These are phyloP conservation scores for Globisporangium cederbergense DNA, from an alignment of 352 stramenopile genomes.

Conservation along the genomic window DNA sequence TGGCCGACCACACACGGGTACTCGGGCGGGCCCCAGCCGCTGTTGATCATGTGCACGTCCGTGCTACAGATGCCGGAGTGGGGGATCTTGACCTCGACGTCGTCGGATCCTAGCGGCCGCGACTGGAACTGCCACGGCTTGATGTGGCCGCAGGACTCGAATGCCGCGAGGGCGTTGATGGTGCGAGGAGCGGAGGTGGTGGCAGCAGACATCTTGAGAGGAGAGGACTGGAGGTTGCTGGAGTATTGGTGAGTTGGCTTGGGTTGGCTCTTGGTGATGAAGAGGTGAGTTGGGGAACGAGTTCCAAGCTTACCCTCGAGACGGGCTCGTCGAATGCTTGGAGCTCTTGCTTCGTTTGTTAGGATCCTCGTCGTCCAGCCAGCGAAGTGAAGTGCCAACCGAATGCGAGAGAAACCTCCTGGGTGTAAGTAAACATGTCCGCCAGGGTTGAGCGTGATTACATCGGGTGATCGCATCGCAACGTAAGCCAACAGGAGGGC, in stretches of 20 bases:
- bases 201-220: neutral
- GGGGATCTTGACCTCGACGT: constrained; percentile 59
- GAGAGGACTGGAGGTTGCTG: neutral
- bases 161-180: constrained; percentile 38
- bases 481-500: too few species aligned
- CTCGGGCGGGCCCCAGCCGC: constrained; percentile 31
- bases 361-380: too few species aligned
- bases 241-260: too few species aligned
- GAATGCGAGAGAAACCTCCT: too few species aligned
- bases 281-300: neutral
- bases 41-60: constrained; percentile 49
- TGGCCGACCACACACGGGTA: constrained; percentile 49
- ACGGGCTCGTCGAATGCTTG: too few species aligned
- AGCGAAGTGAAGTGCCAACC: too few species aligned
- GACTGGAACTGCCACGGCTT: constrained; percentile 41
- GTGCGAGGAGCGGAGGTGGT: constrained; percentile 21
- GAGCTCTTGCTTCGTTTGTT: too few species aligned
- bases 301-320: too few species aligned
- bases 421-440: too few species aligned
- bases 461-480: too few species aligned
- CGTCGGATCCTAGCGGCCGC: constrained; percentile 33
- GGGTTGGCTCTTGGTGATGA: neutral
- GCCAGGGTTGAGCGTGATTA: too few species aligned
- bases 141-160: constrained; percentile 25
- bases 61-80: constrained; percentile 57